These are phyloP conservation scores for Taphrina deformans DNA, from an alignment of 1,139 yeast genomes.

Conservation along the genomic window DNA sequence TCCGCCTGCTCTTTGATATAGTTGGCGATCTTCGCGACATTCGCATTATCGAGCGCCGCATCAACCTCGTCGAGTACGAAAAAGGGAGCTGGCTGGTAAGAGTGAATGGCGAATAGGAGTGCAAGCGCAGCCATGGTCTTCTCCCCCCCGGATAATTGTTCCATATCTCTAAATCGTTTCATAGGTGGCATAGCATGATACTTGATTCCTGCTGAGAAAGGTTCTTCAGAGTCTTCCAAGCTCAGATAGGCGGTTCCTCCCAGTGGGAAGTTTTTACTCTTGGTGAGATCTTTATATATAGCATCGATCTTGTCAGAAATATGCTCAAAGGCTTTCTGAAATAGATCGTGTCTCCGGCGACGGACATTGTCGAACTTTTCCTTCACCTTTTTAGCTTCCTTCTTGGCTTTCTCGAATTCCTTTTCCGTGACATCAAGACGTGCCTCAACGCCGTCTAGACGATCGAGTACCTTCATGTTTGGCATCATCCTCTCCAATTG, in stretches of 20 bases:
- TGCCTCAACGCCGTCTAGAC: conserved; percentile 67
- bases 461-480: conserved; percentile 74
- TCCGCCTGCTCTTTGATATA: conserved; percentile 78
- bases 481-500: conserved; percentile 69
- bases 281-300: conserved; percentile 86
- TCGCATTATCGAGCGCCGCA: conserved; percentile 90
- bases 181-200: conserved; percentile 97
- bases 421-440: conserved; percentile 62
- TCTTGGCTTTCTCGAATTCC: conserved; percentile 65
- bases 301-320: conserved; percentile 70
- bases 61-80: conserved; percentile 95
- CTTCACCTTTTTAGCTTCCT: conserved; percentile 58
- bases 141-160: conserved; percentile 91
- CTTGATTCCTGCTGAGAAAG: conserved; percentile 76
- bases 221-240: conserved; percentile 86
- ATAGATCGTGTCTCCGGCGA: conserved; percentile 58
- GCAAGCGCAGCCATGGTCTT: conserved; percentile 96
- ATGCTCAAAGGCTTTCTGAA: conserved; percentile 73
- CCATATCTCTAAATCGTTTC: conserved; percentile 92
- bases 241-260: conserved; percentile 94
- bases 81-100: conserved; percentile 91
- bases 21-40: conserved; percentile 79
- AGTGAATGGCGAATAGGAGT: conserved; percentile 82
- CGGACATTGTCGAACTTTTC: conserved; percentile 63
- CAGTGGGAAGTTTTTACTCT: conserved; percentile 60